Evolutionary conservation across 192 early-diverging fungal genomes (phyloP).

Genomic region (Lobosporangium transversale): DNA sequence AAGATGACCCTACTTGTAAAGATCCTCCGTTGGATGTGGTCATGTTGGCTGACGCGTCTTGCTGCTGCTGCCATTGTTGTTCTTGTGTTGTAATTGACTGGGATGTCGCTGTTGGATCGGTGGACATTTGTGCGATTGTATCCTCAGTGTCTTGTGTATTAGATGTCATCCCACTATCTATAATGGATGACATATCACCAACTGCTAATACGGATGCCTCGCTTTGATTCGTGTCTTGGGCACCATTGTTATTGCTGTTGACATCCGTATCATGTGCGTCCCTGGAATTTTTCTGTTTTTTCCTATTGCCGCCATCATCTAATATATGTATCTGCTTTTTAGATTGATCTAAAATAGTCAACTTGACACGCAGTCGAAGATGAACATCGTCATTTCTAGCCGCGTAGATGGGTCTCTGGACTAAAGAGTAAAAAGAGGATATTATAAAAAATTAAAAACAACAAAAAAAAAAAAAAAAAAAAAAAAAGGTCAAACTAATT

Average conservation of each 20-base stretch:
- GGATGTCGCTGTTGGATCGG: background rate
- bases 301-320: background rate
- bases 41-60: background rate
- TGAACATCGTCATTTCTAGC: slow-evolving; percentile 50
- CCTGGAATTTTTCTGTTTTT: slow-evolving; percentile 5
- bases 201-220: background rate
- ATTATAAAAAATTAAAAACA: background rate
- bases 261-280: background rate
- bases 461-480: background rate
- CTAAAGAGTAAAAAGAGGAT: background rate
- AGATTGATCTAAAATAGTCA: slow-evolving; percentile 16
- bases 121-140: background rate
- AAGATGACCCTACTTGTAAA: too few species aligned
- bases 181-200: too few species aligned
- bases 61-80: background rate
- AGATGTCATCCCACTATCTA: slow-evolving; percentile 12
- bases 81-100: background rate
- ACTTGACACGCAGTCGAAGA: slow-evolving; percentile 35
- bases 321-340: slow-evolving; percentile 6
- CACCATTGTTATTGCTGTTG: background rate
- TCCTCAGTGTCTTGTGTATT: slow-evolving; percentile 11
- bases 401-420: slow-evolving; percentile 40
- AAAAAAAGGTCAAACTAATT: too few species aligned
- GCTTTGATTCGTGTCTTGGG: background rate
- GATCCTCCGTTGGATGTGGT: background rate